Base-by-base conservation (phyloP, 2,329 filamentous ascomycete genomes). In the Aspergillus floridensis region DNA sequence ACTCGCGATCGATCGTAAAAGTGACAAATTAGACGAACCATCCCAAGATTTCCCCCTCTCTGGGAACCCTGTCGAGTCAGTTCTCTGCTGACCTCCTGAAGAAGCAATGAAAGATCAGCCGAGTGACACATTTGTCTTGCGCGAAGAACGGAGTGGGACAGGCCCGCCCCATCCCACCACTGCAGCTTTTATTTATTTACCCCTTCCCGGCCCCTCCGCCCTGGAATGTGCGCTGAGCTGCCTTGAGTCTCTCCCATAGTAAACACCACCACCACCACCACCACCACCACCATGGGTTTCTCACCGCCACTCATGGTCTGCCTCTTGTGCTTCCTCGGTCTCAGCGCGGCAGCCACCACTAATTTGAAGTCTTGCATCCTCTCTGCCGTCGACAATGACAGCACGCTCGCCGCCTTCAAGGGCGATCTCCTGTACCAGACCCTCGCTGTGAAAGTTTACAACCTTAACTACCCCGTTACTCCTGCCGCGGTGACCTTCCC, bases 401-500 rank as follows among this genome's bases (percentile, higher is more conserved):
- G 22, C 6, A 49, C 54, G 5, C 52, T 54, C 11, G 57, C 63
- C 35, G 56, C 61, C 10, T 58, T 63, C 10, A 32, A 57, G 19
- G 66, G 62, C 8, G 66, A 72, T 44, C 49, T 63, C 7, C 51
- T 64, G 16, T 71, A 66, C 50, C 48, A 60, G n/a, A 51, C 49
- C 0, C 55, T 53, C 11, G 58, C 57, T 19, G 59, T 64, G 16
- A 53, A 66, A 2, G 54, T 59, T 5, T 72, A 72, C 61, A 73
- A 73, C 46, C 46, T 71, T 10, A 62, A 72, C 24, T 53, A 62
- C 21, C 67, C 66, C 7, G 64, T 73, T 1, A 58, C 56, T 5
- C 77, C 77, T 1, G 66, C 64, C 0, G 76, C 71, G 1, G 61
- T 77, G 8, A 71, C 70, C 0, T 69, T 70, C 46, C 76, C 76